A percentile compares a stretch with the other conserved stretches of the same genome.
Evolutionary conservation across 371 early-diverging fungal genomes (phyloP).

Genomic region (Mucor saturninus): DNA sequence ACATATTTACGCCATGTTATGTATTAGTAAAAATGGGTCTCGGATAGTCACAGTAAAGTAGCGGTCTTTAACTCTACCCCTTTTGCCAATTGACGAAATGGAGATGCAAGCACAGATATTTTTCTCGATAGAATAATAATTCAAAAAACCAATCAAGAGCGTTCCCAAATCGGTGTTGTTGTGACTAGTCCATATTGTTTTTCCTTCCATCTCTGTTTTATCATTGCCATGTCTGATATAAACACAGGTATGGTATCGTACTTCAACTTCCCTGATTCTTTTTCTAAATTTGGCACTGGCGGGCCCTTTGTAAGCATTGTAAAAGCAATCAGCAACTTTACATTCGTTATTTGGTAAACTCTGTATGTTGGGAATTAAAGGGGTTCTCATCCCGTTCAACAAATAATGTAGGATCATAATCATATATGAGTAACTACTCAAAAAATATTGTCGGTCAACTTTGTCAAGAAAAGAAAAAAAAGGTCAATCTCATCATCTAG

Average conservation of each 20-base stretch:
- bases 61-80: too few relatives aligned
- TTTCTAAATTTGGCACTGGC: not conserved
- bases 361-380: not conserved
- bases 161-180: not conserved
- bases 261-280: not conserved
- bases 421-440: not conserved
- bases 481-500: not conserved
- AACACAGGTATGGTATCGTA: not conserved
- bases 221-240: not conserved
- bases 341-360: not conserved
- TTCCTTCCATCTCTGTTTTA: not conserved
- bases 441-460: not conserved
- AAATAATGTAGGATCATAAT: not conserved
- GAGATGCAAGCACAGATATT: too few relatives aligned
- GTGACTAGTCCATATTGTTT: not conserved
- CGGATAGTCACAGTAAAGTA: too few relatives aligned
- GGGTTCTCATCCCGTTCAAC: not conserved
- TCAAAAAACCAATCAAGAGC: not conserved
- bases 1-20: too few relatives aligned
- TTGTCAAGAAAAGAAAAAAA: not conserved
- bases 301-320: not conserved
- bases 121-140: too few relatives aligned
- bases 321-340: not conserved
- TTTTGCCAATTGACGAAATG: too few relatives aligned
- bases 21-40: too few relatives aligned